A percentile compares a stretch with the other conserved stretches of the same genome.
Conservation (phyloP, 345 rosid species). For the Microcos paniculata region DNA sequence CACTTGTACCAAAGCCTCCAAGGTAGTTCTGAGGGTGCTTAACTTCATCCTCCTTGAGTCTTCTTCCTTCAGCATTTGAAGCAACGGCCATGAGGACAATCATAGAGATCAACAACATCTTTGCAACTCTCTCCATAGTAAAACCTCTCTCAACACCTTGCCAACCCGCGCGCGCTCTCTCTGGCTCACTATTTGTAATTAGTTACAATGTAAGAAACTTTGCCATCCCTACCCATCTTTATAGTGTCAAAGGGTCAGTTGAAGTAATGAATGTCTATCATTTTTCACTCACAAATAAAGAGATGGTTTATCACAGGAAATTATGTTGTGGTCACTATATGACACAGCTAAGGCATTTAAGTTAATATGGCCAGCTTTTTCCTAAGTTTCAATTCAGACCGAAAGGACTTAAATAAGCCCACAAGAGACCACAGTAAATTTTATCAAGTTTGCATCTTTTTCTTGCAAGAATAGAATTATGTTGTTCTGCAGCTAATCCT, state of each 20-base stretch:
- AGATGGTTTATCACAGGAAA: background rate
- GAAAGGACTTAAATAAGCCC: background rate
- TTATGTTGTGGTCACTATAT: slow-evolving; percentile 8
- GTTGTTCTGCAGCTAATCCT: background rate
- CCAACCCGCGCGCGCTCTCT: background rate
- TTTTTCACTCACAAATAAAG: background rate
- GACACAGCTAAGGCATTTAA: slow-evolving; percentile 6
- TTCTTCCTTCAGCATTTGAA: slow-evolving; percentile 22
- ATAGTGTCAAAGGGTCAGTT: background rate
- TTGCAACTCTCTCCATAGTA: slow-evolving; percentile 9
- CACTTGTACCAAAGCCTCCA: slow-evolving; percentile 28
- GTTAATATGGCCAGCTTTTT: background rate
- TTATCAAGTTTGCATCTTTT: background rate
- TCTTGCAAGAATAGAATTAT: background rate
- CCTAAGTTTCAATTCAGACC: background rate
- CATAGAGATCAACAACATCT: slow-evolving; percentile 13
- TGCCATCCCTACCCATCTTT: background rate
- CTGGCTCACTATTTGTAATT: background rate
- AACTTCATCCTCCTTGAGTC: slow-evolving; percentile 24
- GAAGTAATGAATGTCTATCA: background rate
- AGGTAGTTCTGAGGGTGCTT: slow-evolving; percentile 29
- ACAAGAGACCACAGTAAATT: background rate
- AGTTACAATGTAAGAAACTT: background rate
- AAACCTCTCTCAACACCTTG: background rate
- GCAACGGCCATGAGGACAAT: slow-evolving; percentile 11